Conservation (phyloP, 805 yeast species). For the Lipomyces spencermartinsiae region DNA sequence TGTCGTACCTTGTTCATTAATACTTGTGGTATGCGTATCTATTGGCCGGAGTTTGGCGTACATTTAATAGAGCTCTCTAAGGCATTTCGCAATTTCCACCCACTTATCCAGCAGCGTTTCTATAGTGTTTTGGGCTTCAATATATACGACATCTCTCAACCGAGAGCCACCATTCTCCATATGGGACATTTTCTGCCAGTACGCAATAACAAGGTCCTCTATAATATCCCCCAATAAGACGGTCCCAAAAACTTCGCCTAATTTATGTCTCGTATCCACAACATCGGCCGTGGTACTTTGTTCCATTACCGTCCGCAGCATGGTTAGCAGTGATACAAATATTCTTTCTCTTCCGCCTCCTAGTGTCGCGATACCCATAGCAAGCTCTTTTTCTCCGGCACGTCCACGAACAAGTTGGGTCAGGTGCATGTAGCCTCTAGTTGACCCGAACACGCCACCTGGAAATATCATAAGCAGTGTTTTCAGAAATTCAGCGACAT, state of each 20-base stretch:
- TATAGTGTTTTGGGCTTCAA: background rate
- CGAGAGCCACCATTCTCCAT: background rate
- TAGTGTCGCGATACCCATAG: background rate
- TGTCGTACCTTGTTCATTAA: too few species aligned
- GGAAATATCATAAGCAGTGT: background rate
- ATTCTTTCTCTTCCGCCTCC: constrained; percentile 3
- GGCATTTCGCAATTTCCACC: background rate
- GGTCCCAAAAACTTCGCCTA: constrained; percentile 1
- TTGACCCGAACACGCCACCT: constrained; percentile 2
- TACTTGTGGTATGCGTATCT: background rate
- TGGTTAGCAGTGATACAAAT: background rate
- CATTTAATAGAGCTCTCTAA: background rate
- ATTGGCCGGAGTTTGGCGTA: background rate
- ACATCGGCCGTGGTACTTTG: background rate
- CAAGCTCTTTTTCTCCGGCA: background rate
- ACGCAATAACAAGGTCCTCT: background rate
- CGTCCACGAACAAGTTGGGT: background rate
- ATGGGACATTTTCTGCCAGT: background rate
- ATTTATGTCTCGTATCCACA: background rate
- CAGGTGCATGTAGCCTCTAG: background rate
- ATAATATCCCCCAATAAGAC: background rate
- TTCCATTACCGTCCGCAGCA: background rate
- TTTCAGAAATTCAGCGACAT: background rate
- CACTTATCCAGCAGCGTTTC: background rate
- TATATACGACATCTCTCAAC: background rate